Conservation (phyloP, 768 basidiomycete genomes). For the Agaricus sinodeliciosus region DNA sequence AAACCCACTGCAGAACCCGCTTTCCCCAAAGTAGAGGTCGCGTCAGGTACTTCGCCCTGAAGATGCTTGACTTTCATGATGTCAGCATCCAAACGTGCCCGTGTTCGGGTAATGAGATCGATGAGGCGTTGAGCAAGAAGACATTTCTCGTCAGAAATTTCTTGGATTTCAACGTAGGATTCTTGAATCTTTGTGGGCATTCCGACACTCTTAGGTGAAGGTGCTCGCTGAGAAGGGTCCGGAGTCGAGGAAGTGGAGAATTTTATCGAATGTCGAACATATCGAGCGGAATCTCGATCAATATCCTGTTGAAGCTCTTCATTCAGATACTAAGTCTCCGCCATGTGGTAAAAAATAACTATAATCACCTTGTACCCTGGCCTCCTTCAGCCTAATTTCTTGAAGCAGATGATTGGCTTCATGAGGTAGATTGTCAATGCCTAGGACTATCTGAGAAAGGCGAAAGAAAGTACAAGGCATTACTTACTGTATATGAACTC, state of each 20-base stretch:
- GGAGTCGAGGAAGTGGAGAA: conserved; percentile 18
- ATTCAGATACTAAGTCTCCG: conserved; percentile 14
- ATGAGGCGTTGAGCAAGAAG: conserved; percentile 40
- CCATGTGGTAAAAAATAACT: not conserved
- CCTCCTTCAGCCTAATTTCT: conserved; percentile 45
- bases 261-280: conserved; percentile 41
- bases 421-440: conserved; percentile 47
- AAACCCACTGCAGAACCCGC: not conserved
- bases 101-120: conserved; percentile 40
- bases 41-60: conserved; percentile 39
- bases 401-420: conserved; percentile 47
- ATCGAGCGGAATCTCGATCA: conserved; percentile 40
- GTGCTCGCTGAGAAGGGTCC: conserved; percentile 24
- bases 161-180: conserved; percentile 39
- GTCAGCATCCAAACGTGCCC: conserved; percentile 44
- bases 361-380: conserved; percentile 33
- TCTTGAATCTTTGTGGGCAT: conserved; percentile 38
- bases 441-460: conserved; percentile 18
- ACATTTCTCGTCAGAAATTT: conserved; percentile 40
- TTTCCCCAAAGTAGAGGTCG: conserved; percentile 1
- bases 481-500: conserved; percentile 51
- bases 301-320: conserved; percentile 46
- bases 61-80: conserved; percentile 38
- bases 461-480: not conserved
- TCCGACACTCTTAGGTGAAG: conserved; percentile 29